A percentile compares a stretch with the other conserved stretches of the same genome.
These are phyloP conservation scores for Termitomyces titanicus DNA, from an alignment of 768 basidiomycete genomes.

Conservation along the genomic window DNA sequence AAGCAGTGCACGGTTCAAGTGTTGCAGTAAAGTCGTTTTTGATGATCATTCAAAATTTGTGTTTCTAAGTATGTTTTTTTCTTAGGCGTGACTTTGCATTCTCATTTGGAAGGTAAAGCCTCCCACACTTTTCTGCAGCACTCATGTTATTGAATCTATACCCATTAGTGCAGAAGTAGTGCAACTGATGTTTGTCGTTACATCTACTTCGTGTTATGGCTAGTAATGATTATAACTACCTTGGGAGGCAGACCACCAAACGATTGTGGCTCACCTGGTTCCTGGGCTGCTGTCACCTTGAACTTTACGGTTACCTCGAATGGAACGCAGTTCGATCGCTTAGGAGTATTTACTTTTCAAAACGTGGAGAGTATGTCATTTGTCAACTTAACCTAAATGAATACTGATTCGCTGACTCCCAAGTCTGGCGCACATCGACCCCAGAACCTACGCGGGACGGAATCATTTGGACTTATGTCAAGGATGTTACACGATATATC, in stretches of 20 bases:
- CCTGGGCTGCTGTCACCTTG: conserved; percentile 71
- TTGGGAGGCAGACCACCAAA: conserved; percentile 52
- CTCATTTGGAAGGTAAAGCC: conserved; percentile 57
- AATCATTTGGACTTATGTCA: conserved; percentile 76
- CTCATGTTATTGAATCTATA: not conserved
- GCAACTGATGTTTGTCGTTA: conserved; percentile 42
- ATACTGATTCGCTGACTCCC: not conserved
- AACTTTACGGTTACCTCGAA: conserved; percentile 79
- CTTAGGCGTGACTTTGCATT: conserved; percentile 70
- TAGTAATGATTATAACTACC: not conserved
- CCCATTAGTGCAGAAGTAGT: conserved; percentile 58
- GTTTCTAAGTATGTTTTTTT: not conserved
- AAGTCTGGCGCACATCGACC: conserved; percentile 80
- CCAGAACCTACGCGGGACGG: conserved; percentile 68
- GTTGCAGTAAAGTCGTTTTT: conserved; percentile 40
- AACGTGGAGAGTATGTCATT: conserved; percentile 64
- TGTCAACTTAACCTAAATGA: not conserved
- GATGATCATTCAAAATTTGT: not conserved
- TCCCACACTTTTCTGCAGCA: not conserved
- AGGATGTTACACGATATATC: conserved; percentile 70
- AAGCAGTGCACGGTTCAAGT: conserved; percentile 63
- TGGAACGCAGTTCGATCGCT: conserved; percentile 72
- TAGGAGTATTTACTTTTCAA: conserved; percentile 71
- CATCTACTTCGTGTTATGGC: not conserved
- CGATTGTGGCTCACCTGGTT: conserved; percentile 63